phyloP scores from a whole-genome alignment of 805 yeast species.

The Naumovozyma baii region DNA sequence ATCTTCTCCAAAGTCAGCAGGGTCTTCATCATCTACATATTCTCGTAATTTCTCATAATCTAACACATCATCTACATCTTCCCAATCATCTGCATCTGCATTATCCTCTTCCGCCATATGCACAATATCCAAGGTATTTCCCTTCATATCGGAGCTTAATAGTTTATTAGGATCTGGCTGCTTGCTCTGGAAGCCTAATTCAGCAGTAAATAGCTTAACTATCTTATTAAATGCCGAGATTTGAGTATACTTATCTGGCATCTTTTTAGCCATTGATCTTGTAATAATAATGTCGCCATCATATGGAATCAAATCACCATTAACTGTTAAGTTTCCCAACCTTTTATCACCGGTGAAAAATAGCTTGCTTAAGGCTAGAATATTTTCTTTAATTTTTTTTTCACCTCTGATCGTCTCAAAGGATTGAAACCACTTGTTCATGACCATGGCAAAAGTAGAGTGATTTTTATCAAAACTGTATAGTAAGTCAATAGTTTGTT shows the following conservation, averaged over 20 bases:
- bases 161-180: slow-evolving; percentile 32
- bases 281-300: slow-evolving; percentile 61
- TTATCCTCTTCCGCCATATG: slow-evolving; percentile 12
- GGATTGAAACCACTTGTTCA: slow-evolving; percentile 75
- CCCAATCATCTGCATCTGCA: slow-evolving; percentile 54
- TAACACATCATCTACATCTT: slow-evolving; percentile 64
- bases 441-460: slow-evolving; percentile 44
- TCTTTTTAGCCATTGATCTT: slow-evolving; percentile 65
- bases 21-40: slow-evolving; percentile 30
- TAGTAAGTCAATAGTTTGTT: slow-evolving; percentile 55
- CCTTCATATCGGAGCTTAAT: slow-evolving; percentile 6
- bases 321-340: slow-evolving; percentile 45
- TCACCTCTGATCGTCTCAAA: slow-evolving; percentile 76
- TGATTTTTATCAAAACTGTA: slow-evolving; percentile 30
- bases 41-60: slow-evolving; percentile 53
- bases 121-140: slow-evolving; percentile 3
- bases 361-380: slow-evolving; percentile 62
- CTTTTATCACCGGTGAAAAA: slow-evolving; percentile 49
- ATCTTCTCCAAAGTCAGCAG: slow-evolving; percentile 9
- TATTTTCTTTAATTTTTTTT: slow-evolving; percentile 53
- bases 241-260: slow-evolving; percentile 54
- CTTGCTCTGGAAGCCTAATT: slow-evolving; percentile 53
- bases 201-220: slow-evolving; percentile 57
- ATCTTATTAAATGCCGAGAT: slow-evolving; percentile 66
- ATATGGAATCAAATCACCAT: slow-evolving; percentile 68